Conservation (phyloP, 1,139 yeast species). For the Meyerozyma smithsonii region DNA sequence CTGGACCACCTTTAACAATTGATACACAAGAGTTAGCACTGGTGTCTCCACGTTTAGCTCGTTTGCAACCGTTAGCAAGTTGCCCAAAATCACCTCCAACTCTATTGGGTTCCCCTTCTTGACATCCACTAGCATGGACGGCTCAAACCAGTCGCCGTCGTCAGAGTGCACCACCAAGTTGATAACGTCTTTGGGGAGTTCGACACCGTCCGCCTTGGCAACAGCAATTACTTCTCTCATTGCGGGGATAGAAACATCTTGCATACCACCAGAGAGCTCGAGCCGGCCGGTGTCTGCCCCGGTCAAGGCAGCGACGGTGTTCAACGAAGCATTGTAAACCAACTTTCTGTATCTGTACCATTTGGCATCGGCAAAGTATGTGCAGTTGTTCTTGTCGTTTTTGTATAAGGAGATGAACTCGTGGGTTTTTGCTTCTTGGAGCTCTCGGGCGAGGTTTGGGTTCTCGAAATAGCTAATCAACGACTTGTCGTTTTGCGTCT, state of each 20-base stretch:
- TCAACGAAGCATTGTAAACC: conserved; percentile 63
- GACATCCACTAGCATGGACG: conserved; percentile 14
- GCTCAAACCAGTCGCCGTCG: conserved; percentile 9
- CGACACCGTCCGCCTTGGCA: conserved; percentile 37
- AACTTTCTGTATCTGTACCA: conserved; percentile 68
- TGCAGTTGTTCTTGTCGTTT: conserved; percentile 37
- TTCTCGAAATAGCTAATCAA: conserved; percentile 19
- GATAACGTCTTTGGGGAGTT: conserved; percentile 4
- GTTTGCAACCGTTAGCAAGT: conserved; percentile 9
- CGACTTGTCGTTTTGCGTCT: conserved; percentile 46
- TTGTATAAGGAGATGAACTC: conserved; percentile 49
- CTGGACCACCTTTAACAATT: conserved; percentile 11
- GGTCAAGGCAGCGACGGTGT: conserved; percentile 33
- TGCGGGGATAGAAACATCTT: conserved; percentile 10
- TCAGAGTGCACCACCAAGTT: background rate
- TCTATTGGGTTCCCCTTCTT: conserved; percentile 13
- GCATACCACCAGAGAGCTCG: conserved; percentile 4
- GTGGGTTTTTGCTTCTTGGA: conserved; percentile 15
- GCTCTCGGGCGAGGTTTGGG: conserved; percentile 47
- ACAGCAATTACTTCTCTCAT: conserved; percentile 14
- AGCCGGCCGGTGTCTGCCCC: conserved; percentile 12
- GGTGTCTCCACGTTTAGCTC: conserved; percentile 16
- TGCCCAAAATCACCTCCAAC: conserved; percentile 13
- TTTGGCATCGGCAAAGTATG: conserved; percentile 45
- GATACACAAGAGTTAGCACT: conserved; percentile 9